Conservation (phyloP, 1,284 basidiomycete genomes). For the Meira miltonrushii region DNA sequence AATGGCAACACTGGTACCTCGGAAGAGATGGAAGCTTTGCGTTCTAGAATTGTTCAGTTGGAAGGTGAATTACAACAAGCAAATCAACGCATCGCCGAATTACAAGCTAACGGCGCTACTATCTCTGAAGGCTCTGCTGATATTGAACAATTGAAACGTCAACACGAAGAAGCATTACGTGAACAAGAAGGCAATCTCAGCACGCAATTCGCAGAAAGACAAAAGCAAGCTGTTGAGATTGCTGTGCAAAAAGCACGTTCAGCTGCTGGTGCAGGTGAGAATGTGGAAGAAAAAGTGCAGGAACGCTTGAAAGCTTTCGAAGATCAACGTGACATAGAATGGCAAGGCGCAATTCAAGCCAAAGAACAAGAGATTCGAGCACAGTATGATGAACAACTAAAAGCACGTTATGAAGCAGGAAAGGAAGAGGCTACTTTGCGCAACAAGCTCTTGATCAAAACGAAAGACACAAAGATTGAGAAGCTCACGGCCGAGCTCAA, state of each 20-base stretch:
- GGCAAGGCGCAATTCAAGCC: slow-evolving; percentile 33
- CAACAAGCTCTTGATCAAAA: slow-evolving; percentile 47
- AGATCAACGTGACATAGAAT: slow-evolving; percentile 26
- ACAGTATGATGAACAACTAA: slow-evolving; percentile 35
- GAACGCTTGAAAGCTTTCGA: slow-evolving; percentile 27
- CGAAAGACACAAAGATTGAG: slow-evolving; percentile 47
- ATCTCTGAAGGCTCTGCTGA: slow-evolving; percentile 5
- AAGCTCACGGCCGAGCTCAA: slow-evolving; percentile 45
- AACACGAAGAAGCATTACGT: slow-evolving; percentile 26
- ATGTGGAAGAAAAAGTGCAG: slow-evolving; percentile 24
- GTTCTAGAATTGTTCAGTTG: slow-evolving; percentile 38
- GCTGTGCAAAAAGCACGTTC: slow-evolving; percentile 16
- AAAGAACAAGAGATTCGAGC: slow-evolving; percentile 41
- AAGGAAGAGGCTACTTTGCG: slow-evolving; percentile 50
- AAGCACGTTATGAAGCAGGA: slow-evolving; percentile 39
- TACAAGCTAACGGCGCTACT: slow-evolving; percentile 3
- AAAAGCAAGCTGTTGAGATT: slow-evolving; percentile 18
- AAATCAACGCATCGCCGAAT: slow-evolving; percentile 22
- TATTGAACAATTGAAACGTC: slow-evolving; percentile 22
- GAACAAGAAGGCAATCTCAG: slow-evolving; percentile 21
- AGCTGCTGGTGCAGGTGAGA: slow-evolving; percentile 7
- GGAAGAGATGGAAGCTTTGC: slow-evolving; percentile 9
- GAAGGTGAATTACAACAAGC: slow-evolving; percentile 33
- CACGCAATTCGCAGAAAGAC: slow-evolving; percentile 20
- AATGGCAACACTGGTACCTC: slow-evolving; percentile 2